Evolutionary conservation across 2,329 filamentous ascomycete genomes (phyloP).

Genomic region (Rachicladosporium sp.): DNA sequence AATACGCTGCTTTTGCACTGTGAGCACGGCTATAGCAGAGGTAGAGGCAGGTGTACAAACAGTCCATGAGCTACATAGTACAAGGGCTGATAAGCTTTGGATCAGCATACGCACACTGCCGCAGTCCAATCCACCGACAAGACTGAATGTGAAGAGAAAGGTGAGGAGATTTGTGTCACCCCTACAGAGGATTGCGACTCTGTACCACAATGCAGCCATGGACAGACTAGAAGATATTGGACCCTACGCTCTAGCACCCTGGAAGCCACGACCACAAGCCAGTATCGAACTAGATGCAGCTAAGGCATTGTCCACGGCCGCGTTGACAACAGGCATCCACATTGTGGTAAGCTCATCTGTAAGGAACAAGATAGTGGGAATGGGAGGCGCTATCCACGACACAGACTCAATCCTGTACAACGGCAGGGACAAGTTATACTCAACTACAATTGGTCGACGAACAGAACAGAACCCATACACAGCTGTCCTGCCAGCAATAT

Average conservation of each 20-base stretch:
- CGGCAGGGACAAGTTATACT: too few species aligned
- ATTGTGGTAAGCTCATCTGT: slow-evolving; percentile 2
- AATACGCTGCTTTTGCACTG: background rate
- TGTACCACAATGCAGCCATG: background rate
- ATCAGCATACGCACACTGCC: background rate
- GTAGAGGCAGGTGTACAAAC: background rate
- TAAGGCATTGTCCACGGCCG: too few species aligned
- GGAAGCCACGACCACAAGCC: too few species aligned
- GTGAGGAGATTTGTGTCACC: background rate
- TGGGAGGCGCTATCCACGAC: background rate
- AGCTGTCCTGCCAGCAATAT: too few species aligned
- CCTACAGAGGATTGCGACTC: background rate
- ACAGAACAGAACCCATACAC: too few species aligned
- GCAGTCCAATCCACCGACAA: background rate
- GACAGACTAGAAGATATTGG: background rate
- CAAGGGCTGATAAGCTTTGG: background rate
- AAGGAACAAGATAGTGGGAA: slow-evolving; percentile 1
- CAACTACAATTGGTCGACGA: too few species aligned
- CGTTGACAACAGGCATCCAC: background rate
- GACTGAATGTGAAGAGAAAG: too few species aligned
- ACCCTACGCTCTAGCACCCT: background rate
- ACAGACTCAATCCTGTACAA: too few species aligned
- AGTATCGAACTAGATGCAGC: too few species aligned
- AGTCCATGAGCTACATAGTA: background rate
- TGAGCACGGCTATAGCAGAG: background rate